Percentiles rank a stretch among this genome's conserved stretches.
These are phyloP conservation scores for Pseudonitzschia pungens DNA, from an alignment of 108 stramenopile genomes.

Conservation along the genomic window DNA sequence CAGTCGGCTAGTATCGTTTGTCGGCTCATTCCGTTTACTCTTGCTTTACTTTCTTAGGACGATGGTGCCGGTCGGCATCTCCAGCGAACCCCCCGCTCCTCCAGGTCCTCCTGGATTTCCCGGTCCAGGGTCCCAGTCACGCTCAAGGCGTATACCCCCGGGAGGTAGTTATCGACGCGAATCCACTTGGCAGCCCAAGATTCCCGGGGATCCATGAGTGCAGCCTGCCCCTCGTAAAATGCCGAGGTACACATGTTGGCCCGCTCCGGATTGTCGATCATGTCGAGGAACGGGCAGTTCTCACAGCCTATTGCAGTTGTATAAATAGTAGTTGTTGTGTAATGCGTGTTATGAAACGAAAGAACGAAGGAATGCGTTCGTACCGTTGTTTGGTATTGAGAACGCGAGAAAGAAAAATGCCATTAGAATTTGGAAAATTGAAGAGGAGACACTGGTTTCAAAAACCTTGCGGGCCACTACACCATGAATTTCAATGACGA, in stretches of 20 bases:
- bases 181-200: conserved; percentile 92
- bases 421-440: too few species aligned
- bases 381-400: too few species aligned
- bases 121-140: conserved; percentile 82
- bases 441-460: too few species aligned
- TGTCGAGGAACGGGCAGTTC: conserved; percentile 89
- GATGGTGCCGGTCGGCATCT: conserved; percentile 60
- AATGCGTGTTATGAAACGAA: too few species aligned
- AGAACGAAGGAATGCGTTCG: too few species aligned
- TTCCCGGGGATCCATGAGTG: conserved; percentile 88
- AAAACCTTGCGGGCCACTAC: too few species aligned
- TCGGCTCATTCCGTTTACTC: too few species aligned
- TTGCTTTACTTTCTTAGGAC: conserved; percentile 8
- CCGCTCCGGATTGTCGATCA: conserved; percentile 74
- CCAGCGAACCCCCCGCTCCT: conserved; percentile 80
- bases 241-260: conserved; percentile 78
- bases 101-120: conserved; percentile 85
- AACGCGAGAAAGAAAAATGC: too few species aligned
- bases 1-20: too few species aligned
- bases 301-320: conserved; percentile 47
- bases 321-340: too few species aligned
- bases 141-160: conserved; percentile 85
- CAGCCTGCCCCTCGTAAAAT: conserved; percentile 85
- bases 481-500: too few species aligned
- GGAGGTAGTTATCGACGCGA: conserved; percentile 68